These are phyloP conservation scores for Hanseniaspora clermontiae DNA, from an alignment of 805 yeast genomes.

Conservation along the genomic window DNA sequence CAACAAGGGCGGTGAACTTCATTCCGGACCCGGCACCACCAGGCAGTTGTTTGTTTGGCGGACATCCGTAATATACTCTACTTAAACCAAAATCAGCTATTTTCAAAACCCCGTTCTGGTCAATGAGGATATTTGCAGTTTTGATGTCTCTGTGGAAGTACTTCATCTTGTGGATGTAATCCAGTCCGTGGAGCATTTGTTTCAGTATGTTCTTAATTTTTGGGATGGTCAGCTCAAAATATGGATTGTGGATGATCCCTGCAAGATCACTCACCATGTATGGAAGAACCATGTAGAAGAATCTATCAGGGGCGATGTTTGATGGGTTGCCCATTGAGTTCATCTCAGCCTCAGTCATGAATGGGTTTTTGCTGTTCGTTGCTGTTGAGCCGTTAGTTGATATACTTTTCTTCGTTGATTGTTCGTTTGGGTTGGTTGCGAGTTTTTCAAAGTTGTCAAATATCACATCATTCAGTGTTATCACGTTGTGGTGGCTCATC, in stretches of 20 bases:
- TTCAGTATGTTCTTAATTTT: constrained; percentile 73
- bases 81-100: constrained; percentile 96
- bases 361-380: constrained; percentile 4
- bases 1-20: constrained; percentile 59
- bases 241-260: constrained; percentile 74
- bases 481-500: constrained; percentile 55
- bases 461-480: constrained; percentile 70
- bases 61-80: constrained; percentile 50
- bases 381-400: background rate
- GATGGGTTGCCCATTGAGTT: constrained; percentile 13
- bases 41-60: constrained; percentile 38
- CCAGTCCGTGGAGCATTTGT: constrained; percentile 69
- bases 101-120: constrained; percentile 62
- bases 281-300: constrained; percentile 78
- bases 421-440: constrained; percentile 1
- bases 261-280: constrained; percentile 87
- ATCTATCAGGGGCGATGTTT: constrained; percentile 22
- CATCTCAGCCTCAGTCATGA: constrained; percentile 13
- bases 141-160: constrained; percentile 81
- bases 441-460: constrained; percentile 33
- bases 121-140: constrained; percentile 85
- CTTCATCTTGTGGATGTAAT: constrained; percentile 52
- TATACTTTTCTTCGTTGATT: constrained; percentile 6
- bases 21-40: constrained; percentile 34
- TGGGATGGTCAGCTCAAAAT: constrained; percentile 43